Evolutionary conservation across 345 rosid species (phyloP).

Genomic region (Punica granatum): DNA sequence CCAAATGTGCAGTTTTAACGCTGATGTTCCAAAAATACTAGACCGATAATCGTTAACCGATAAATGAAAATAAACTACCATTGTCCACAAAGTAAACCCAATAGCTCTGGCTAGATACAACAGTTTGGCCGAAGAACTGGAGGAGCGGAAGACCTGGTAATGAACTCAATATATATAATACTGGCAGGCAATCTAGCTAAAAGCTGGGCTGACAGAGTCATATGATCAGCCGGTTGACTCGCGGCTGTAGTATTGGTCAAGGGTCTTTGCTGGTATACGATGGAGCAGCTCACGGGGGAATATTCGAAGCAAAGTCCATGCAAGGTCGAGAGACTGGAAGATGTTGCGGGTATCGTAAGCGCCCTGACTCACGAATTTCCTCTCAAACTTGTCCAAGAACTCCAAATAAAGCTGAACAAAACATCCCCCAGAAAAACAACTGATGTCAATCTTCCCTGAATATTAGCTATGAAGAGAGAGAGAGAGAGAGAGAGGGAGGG

Average conservation of each 20-base stretch:
- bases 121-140: not conserved
- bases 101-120: not conserved
- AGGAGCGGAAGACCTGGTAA: not conserved
- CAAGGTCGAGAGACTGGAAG: slow-evolving; percentile 93
- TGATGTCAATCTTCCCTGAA: not conserved
- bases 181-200: not conserved
- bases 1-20: not conserved
- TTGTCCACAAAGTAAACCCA: not conserved
- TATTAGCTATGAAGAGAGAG: not conserved
- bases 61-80: not conserved
- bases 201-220: not conserved
- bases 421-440: not conserved
- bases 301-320: slow-evolving; percentile 94
- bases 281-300: slow-evolving; percentile 98
- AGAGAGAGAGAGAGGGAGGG: not conserved
- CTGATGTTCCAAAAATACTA: not conserved
- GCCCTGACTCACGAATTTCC: slow-evolving; percentile 85
- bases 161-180: not conserved
- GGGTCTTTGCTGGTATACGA: slow-evolving; percentile 93
- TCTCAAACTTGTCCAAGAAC: slow-evolving; percentile 90
- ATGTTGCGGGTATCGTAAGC: slow-evolving; percentile 90
- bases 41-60: not conserved
- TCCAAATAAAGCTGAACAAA: slow-evolving; percentile 73
- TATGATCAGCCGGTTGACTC: slow-evolving; percentile 40
- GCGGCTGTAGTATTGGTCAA: slow-evolving; percentile 74